Evolutionary conservation across 2,329 filamentous ascomycete genomes (phyloP).

Genomic region (Aspergillus brasiliensis): DNA sequence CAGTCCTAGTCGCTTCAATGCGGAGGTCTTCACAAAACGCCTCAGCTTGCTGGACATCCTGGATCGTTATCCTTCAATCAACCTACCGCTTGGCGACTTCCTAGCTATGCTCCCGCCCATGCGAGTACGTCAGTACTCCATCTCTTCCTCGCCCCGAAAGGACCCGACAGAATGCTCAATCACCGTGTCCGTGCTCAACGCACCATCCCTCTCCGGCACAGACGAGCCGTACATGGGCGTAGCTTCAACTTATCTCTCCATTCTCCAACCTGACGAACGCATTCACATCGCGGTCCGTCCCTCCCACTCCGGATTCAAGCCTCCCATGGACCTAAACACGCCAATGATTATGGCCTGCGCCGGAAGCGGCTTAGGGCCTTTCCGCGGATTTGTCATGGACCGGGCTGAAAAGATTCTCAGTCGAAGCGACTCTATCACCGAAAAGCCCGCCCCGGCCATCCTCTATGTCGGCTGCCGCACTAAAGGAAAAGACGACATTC

Average conservation of each 20-base stretch:
- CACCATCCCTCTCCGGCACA: slow-evolving; percentile 46
- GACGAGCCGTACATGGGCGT: slow-evolving; percentile 59
- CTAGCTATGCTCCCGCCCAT: slow-evolving; percentile 74
- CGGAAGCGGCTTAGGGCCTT: slow-evolving; percentile 61
- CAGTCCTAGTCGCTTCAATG: slow-evolving; percentile 44
- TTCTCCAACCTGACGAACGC: slow-evolving; percentile 36
- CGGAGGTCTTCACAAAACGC: slow-evolving; percentile 57
- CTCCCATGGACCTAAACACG: slow-evolving; percentile 35
- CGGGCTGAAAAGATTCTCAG: slow-evolving; percentile 49
- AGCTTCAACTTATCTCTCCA: slow-evolving; percentile 62
- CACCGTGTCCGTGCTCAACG: slow-evolving; percentile 68
- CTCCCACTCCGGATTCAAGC: slow-evolving; percentile 40
- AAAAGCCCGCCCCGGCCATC: slow-evolving; percentile 35
- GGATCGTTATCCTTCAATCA: slow-evolving; percentile 61
- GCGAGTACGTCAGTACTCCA: slow-evolving; percentile 77
- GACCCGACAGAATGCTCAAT: slow-evolving; percentile 62
- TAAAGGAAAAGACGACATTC: slow-evolving; percentile 39
- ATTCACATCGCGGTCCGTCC: slow-evolving; percentile 39
- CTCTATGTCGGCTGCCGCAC: slow-evolving; percentile 42
- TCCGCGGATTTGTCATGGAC: slow-evolving; percentile 66
- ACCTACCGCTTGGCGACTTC: slow-evolving; percentile 67
- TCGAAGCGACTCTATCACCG: slow-evolving; percentile 20
- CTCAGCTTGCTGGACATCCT: slow-evolving; percentile 65
- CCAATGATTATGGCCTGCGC: slow-evolving; percentile 45
- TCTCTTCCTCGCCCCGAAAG: slow-evolving; percentile 71